Base-by-base conservation (phyloP, 2,329 filamentous ascomycete genomes). In the Monilinia laxa region DNA sequence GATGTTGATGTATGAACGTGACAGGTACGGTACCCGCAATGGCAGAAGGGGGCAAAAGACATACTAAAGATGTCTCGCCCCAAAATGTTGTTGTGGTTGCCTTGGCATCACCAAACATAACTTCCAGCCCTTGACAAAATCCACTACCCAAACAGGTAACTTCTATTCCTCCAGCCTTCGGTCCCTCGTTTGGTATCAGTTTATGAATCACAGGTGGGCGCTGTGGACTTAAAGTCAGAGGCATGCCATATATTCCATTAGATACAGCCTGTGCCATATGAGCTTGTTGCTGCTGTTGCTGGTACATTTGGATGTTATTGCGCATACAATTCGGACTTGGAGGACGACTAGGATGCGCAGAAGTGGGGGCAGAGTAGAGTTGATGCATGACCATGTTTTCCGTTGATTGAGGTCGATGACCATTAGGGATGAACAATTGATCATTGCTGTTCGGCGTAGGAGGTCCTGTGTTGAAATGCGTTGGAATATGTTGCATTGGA, bases 141-240 rank as follows among this genome's bases (percentile, higher is more conserved):
- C 89, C 87, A 70, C 88, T 90, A 23, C 93, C 93, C 11, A 96
- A 81, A 66, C 95, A 85, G 0, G 91, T 94, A 3, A 97, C 92
- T 76, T 97, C 93, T 63, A 92, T 93, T 53, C 93, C 93, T 68
- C 93, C 93, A 47, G 86, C 87, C 67, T 88, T 91, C 9, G 93
- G 91, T 0, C 93, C 93, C 77, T 96, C 91, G 40, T 84, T 85
- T 0, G 93, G 93, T 47, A 95, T 91, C 69, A 97, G 84, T 76
- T 93, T 94, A 76, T 92, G 89, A 28, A 96, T 94, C 23, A 85
- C 84, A 1, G 89, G 85, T 2, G 84, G 81, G 40, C 83, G 79
- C n/a, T 83, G 79, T 54, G 82, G 80, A 59, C 81, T 81, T 65
- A 84, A 78, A 10, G 77, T 78, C 38, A 86, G 75, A 38, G 85